Conservation (phyloP, 257 asterid species). For the Agastache rugosa region DNA sequence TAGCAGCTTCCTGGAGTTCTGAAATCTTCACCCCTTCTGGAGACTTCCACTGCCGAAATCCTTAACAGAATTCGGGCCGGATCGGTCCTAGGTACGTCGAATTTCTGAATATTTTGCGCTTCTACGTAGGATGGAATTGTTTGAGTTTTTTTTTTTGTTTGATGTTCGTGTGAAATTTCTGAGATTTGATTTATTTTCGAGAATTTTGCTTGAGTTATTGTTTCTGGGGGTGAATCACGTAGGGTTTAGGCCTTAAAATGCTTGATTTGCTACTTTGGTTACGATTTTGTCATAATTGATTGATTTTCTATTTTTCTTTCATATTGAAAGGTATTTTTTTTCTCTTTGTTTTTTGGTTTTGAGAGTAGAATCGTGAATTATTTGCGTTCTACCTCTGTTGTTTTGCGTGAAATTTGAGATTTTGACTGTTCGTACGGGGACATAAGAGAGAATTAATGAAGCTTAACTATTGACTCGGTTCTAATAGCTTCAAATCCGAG, state of each 20-base stretch:
- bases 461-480: constrained; percentile 28
- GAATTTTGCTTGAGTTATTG: constrained; percentile 31
- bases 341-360: not conserved
- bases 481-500: constrained; percentile 1
- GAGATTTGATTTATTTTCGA: constrained; percentile 25
- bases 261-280: constrained; percentile 29
- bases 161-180: not conserved
- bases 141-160: not conserved
- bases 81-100: constrained; percentile 36
- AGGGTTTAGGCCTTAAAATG: constrained; percentile 26
- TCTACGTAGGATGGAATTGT: not conserved
- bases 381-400: constrained; percentile 1
- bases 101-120: not conserved
- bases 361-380: not conserved
- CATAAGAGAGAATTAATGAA: not conserved
- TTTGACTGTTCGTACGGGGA: constrained; percentile 28
- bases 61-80: constrained; percentile 28
- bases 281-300: not conserved
- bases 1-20: constrained; percentile 16
- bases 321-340: not conserved
- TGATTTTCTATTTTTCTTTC: not conserved
- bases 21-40: constrained; percentile 33
- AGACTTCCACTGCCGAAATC: constrained; percentile 24
- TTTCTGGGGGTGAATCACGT: constrained; percentile 23
- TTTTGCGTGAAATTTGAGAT: not conserved